These are phyloP conservation scores for Schoenoplectus tabernaemontani DNA, from an alignment of 202 grass and related monocot genomes.

Conservation along the genomic window DNA sequence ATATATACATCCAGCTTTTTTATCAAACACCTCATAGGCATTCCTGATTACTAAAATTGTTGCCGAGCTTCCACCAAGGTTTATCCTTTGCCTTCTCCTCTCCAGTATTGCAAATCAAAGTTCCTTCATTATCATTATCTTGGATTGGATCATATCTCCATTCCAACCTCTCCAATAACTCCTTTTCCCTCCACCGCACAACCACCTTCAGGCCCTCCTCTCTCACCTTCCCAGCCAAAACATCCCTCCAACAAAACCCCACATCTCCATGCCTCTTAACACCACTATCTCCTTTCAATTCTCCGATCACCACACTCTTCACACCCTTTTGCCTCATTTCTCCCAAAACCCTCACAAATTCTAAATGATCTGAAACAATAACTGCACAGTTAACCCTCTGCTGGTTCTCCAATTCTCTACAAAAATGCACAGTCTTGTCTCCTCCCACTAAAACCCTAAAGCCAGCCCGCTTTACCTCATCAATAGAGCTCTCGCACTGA, in stretches of 20 bases:
- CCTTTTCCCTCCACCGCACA: not conserved
- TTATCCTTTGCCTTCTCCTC: not conserved
- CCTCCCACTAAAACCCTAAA: conserved; percentile 6
- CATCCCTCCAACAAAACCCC: not conserved
- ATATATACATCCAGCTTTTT: not conserved
- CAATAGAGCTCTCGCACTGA: not conserved
- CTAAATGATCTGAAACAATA: not conserved
- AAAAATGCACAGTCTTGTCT: not conserved
- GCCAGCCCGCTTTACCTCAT: not conserved
- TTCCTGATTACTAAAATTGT: not conserved
- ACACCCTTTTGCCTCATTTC: not conserved
- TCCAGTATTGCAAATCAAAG: not conserved
- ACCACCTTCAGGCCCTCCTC: not conserved
- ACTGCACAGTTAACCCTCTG: not conserved
- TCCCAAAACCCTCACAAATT: not conserved
- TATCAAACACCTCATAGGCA: not conserved
- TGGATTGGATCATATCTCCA: not conserved
- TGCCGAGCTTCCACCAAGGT: not conserved
- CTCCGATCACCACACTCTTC: not conserved
- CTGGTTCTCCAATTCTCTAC: not conserved
- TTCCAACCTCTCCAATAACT: not conserved
- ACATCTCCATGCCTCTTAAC: not conserved
- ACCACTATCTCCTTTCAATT: not conserved
- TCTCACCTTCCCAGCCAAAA: not conserved
- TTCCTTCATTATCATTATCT: not conserved